Percentiles rank a stretch among this genome's conserved stretches.
Evolutionary conservation across 441 rosid species (phyloP).

Genomic region (Gossypium lobatum): DNA sequence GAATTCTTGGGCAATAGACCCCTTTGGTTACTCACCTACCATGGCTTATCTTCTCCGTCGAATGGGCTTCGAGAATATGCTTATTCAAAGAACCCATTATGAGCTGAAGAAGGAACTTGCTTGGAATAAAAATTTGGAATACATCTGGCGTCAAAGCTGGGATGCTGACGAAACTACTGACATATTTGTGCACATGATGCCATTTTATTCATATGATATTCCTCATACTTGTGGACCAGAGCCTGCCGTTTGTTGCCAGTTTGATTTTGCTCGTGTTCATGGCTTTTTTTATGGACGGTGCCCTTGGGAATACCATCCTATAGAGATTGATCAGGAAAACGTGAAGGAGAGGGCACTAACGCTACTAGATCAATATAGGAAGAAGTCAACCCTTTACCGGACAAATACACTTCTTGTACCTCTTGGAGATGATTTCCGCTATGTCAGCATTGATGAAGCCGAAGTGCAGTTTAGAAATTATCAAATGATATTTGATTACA

Average conservation of each 20-base stretch:
- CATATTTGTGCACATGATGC: conserved; percentile 97
- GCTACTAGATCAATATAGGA: conserved; percentile 85
- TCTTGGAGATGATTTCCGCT: conserved; percentile 98
- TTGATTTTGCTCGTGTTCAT: conserved; percentile 77
- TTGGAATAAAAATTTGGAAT: conserved; percentile 77
- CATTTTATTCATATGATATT: conserved; percentile 89
- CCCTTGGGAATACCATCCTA: conserved; percentile 80
- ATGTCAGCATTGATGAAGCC: conserved; percentile 70
- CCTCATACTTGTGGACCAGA: conserved; percentile 99
- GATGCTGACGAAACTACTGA: conserved; percentile 87
- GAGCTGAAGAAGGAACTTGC: conserved; percentile 99
- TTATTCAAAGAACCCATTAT: conserved; percentile 94
- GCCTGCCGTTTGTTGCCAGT: conserved; percentile 97
- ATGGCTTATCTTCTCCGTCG: conserved; percentile 97
- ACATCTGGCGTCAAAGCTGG: conserved; percentile 96
- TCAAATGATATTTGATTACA: conserved; percentile 81
- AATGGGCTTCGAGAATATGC: conserved; percentile 99
- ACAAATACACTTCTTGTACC: conserved; percentile 94
- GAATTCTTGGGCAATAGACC: conserved; percentile 97
- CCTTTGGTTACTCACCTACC: conserved; percentile 96
- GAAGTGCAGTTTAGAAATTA: conserved; percentile 93
- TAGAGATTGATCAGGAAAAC: conserved; percentile 68
- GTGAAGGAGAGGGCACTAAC: conserved; percentile 77
- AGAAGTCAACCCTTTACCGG: conserved; percentile 79
- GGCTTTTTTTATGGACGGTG: conserved; percentile 61